Base-by-base conservation (phyloP, 192 early-diverging fungal genomes). In the Phycomyces nitens region DNA sequence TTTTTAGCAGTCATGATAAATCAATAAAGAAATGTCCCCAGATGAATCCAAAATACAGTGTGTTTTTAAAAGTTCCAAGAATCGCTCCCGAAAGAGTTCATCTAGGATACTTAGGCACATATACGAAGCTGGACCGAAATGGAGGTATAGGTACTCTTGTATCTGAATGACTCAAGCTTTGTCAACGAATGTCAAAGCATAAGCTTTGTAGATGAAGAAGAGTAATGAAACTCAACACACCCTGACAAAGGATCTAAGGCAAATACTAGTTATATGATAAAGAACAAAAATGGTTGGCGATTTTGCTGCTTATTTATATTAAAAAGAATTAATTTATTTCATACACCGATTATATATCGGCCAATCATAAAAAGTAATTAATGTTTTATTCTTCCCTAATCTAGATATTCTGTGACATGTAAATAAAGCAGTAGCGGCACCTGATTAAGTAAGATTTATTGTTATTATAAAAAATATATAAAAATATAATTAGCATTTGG, bases 151-250 rank as follows among this genome's bases (percentile, higher is more conserved):
- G 62, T 41, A 63, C 29, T 63, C 62, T 63, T 15, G 62, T 63
- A 63, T 63, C 62, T 53, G 62, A 42, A 63, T 63, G 62, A 63
- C 62, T 63, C 62, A 63, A 29, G 62, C 62, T 63, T 53, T 63
- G 51, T 63, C 62, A 63, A 63, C 24, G 18, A 52, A 63, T 27
- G 34, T 50, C 62, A 53, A 53, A 43, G 40, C 44, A 54, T 18
- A 53, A 26, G 51, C n/a, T 41, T 54, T 15, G 50, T 24, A 61
- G 22, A 1, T 22, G 24, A 49, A 10, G 22, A 60, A 50, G 18
- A 47, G 8, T 44, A 51, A 12, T 2, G 10, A 39, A 40, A 18
- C 16, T 56, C 11, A 39, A 21, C 22, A 22, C 26, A 20, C 51
- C 23, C 22, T 63, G 62, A 54, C 51, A 63, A 53, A 63, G 62